Conservation (phyloP, 1,284 basidiomycete species). For the Tilletiopsis washingtonensis region DNA sequence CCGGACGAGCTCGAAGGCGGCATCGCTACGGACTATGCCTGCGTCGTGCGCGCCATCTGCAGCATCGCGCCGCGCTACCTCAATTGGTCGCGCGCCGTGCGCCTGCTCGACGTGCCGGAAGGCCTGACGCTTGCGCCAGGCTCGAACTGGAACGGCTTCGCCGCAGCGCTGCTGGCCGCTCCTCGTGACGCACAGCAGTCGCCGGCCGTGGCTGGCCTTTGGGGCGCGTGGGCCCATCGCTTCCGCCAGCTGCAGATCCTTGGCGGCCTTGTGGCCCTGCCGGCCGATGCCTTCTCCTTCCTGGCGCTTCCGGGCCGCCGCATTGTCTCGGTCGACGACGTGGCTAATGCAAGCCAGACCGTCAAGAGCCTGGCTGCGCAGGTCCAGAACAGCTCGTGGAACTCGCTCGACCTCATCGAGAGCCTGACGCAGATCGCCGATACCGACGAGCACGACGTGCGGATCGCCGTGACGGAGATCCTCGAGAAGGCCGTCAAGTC, state of each 20-base stretch:
- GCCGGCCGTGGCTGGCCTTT: slow-evolving; percentile 50
- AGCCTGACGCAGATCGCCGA: slow-evolving; percentile 81
- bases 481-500: slow-evolving; percentile 52
- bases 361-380: slow-evolving; percentile 65
- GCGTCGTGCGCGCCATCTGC: slow-evolving; percentile 15
- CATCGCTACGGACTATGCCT: slow-evolving; percentile 20
- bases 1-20: slow-evolving; percentile 18
- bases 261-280: slow-evolving; percentile 75
- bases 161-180: slow-evolving; percentile 44
- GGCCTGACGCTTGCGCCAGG: slow-evolving; percentile 48
- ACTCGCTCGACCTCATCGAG: slow-evolving; percentile 82
- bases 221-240: slow-evolving; percentile 66
- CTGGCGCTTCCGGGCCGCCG: slow-evolving; percentile 28
- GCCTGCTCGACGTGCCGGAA: slow-evolving; percentile 49
- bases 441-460: slow-evolving; percentile 59
- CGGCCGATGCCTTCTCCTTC: slow-evolving; percentile 76
- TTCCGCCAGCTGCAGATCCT: slow-evolving; percentile 78
- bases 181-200: slow-evolving; percentile 6
- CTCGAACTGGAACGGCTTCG: slow-evolving; percentile 33
- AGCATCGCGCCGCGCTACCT: slow-evolving; percentile 16
- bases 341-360: slow-evolving; percentile 54
- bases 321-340: slow-evolving; percentile 27
- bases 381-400: slow-evolving; percentile 86
- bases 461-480: slow-evolving; percentile 35
- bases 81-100: slow-evolving; percentile 46